Evolutionary conservation across 495 filamentous ascomycete species (phyloP), one percentile per base, ranked within the genome.

Genomic region (Daldinia decipiens): DNA sequence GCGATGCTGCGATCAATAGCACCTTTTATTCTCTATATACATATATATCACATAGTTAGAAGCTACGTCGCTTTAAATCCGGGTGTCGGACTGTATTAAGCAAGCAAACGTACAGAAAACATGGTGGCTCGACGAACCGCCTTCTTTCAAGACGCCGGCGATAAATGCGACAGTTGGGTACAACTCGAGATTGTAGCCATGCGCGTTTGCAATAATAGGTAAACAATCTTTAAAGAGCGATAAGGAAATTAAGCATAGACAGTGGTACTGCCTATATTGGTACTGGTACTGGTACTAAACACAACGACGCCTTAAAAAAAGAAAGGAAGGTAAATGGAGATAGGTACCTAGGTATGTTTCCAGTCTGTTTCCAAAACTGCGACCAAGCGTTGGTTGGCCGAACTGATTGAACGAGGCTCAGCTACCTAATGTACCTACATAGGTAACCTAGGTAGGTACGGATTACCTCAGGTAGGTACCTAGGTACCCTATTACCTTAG

Each of bases 1-100:
- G 93, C 91, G 68, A 97, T 94, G 71, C 89, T 88, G 70, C 88
- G 88, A 76, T 97, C 93, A 74, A 97, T 92, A 57, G 91, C 91
- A 67, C 90, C 91, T 83, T 93, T 93, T 73, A 97, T 79, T 80
- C 93, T 90, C 93, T 97, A 77, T 45, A 17, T 8, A 38, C 19
- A 21, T 19, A 34, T 19, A 57, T 34, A 34, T 34, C 32, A 5
- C 11, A 36, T 32, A 19, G 31, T 64, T 32, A 66, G 54, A 64
- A 39, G 17, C n/a, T 17, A 27, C 4, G 15, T 51, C 24, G 19
- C 36, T 50, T 24, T 39, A 5, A 17, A 40, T 45, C 19, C 32
- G 1, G 6, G 40, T 45, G 21, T 19, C 3, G 2, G 40, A 7
- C 3, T 51, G 17, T 29, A 55, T 21, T n/a, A 29, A 17, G 19